These are phyloP conservation scores for Cladophialophora exuberans DNA, from an alignment of 2,329 filamentous ascomycete species.

Conservation along the genomic window DNA sequence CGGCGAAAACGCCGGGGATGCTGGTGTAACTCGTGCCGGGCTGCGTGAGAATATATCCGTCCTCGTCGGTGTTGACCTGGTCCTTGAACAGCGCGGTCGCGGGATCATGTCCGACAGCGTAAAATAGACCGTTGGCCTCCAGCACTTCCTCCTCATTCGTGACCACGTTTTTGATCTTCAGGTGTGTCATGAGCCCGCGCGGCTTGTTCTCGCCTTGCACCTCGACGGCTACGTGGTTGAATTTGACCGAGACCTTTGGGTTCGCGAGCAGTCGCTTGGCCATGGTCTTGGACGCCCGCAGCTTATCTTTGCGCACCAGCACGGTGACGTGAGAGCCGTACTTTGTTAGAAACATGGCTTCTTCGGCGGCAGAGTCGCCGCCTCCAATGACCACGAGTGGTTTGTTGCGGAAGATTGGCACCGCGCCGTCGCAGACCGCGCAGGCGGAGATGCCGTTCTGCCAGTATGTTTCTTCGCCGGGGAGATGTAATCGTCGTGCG, in stretches of 20 bases:
- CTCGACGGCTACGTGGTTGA: conserved; percentile 79
- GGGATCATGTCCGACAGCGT: conserved; percentile 95
- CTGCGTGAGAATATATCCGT: conserved; percentile 88
- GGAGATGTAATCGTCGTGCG: conserved; percentile 77
- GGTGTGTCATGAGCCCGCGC: conserved; percentile 79
- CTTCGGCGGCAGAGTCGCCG: conserved; percentile 94
- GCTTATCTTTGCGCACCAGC: conserved; percentile 81
- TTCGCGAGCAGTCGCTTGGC: conserved; percentile 78
- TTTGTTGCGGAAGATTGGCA: conserved; percentile 97
- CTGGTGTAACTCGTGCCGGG: conserved; percentile 88
- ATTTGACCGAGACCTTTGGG: conserved; percentile 88
- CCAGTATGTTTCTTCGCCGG: conserved; percentile 95
- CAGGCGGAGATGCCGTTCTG: conserved; percentile 95
- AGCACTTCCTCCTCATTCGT: conserved; percentile 80
- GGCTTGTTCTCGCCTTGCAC: conserved; percentile 79
- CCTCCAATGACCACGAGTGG: conserved; percentile 94
- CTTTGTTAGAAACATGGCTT: conserved; percentile 96
- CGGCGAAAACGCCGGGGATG: conserved; percentile 90
- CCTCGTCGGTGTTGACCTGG: conserved; percentile 83
- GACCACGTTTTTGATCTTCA: conserved; percentile 78
- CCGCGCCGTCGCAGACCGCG: conserved; percentile 94
- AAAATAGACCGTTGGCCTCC: conserved; percentile 91
- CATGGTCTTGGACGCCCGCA: conserved; percentile 91
- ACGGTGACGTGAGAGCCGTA: conserved; percentile 96
- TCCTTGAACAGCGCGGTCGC: conserved; percentile 89